A percentile compares a stretch with the other conserved stretches of the same genome.
These are phyloP conservation scores for Vitis hybrid DNA, from an alignment of 177 flowering plant genomes.

Conservation along the genomic window DNA sequence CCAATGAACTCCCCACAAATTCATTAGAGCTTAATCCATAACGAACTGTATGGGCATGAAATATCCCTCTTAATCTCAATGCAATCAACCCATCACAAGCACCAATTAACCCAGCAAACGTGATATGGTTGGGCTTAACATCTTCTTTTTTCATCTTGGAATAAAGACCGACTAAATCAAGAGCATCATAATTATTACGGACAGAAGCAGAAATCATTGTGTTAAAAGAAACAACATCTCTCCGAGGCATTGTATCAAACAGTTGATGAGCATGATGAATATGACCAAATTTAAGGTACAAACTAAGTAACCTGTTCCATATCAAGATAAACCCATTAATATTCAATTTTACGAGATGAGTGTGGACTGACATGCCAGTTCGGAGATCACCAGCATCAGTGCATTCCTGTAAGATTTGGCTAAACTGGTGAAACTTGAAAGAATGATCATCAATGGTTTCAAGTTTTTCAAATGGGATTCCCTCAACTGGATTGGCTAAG, in stretches of 20 bases:
- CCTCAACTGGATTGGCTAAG: conserved; percentile 5
- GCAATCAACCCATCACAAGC: conserved; percentile 13
- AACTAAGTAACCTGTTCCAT: conserved; percentile 40
- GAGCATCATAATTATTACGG: neutral
- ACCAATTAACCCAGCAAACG: conserved; percentile 29
- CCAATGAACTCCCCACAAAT: conserved; percentile 45
- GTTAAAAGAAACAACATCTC: conserved; percentile 26
- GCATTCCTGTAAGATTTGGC: conserved; percentile 20
- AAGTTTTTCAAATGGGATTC: conserved; percentile 13
- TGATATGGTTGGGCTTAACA: conserved; percentile 35
- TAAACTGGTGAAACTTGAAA: conserved; percentile 2
- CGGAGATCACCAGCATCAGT: conserved; percentile 10
- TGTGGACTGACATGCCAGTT: conserved; percentile 22
- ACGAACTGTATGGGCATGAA: conserved; percentile 34
- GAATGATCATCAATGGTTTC: neutral
- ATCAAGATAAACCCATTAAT: conserved; percentile 18
- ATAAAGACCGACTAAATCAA: conserved; percentile 17
- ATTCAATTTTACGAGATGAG: conserved; percentile 34
- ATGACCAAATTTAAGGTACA: conserved; percentile 27
- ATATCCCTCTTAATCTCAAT: conserved; percentile 15
- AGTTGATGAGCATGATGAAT: conserved; percentile 9
- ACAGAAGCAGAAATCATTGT: too few species aligned
- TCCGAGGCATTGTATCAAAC: conserved; percentile 38
- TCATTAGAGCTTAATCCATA: conserved; percentile 32
- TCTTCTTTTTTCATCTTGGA: conserved; percentile 28